Evolutionary conservation across 805 yeast species (phyloP).

Genomic region (Naumovozyma baii): DNA sequence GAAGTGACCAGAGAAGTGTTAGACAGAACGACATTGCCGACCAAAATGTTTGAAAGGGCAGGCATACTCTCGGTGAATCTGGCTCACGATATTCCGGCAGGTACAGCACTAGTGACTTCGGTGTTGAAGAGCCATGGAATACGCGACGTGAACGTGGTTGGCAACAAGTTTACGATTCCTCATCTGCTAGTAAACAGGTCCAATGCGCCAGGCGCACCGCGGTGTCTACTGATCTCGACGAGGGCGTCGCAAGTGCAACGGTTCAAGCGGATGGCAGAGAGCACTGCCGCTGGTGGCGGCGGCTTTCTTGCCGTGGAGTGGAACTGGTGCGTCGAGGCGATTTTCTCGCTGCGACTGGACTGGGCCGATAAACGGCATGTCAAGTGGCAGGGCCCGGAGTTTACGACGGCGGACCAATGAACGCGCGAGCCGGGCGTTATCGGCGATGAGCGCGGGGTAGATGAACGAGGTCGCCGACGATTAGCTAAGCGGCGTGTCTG

Average conservation of each 20-base stretch:
- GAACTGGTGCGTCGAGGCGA: constrained; percentile 28
- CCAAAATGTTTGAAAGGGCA: constrained; percentile 22
- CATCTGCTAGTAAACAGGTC: constrained; percentile 10
- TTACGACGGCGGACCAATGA: background rate
- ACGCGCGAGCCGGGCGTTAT: background rate
- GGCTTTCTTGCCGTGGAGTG: constrained; percentile 22
- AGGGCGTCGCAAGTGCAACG: constrained; percentile 24
- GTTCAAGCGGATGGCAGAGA: constrained; percentile 12
- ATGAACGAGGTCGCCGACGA: too few species aligned
- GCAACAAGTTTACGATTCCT: constrained; percentile 8
- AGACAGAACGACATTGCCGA: constrained; percentile 10
- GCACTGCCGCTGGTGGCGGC: constrained; percentile 1
- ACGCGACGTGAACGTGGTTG: constrained; percentile 12
- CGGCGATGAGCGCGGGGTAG: background rate
- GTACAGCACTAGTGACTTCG: constrained; percentile 16
- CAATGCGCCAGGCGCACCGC: too few species aligned
- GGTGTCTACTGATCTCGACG: constrained; percentile 22
- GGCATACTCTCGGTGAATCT: constrained; percentile 16
- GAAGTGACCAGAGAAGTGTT: constrained; percentile 24
- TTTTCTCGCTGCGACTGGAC: constrained; percentile 8
- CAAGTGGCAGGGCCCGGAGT: background rate
- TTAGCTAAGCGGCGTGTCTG: background rate
- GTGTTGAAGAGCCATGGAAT: constrained; percentile 24
- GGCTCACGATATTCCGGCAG: constrained; percentile 24
- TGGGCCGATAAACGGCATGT: constrained; percentile 11